Conservation (phyloP, 495 filamentous ascomycete species). For the Cryomyces antarcticus region DNA sequence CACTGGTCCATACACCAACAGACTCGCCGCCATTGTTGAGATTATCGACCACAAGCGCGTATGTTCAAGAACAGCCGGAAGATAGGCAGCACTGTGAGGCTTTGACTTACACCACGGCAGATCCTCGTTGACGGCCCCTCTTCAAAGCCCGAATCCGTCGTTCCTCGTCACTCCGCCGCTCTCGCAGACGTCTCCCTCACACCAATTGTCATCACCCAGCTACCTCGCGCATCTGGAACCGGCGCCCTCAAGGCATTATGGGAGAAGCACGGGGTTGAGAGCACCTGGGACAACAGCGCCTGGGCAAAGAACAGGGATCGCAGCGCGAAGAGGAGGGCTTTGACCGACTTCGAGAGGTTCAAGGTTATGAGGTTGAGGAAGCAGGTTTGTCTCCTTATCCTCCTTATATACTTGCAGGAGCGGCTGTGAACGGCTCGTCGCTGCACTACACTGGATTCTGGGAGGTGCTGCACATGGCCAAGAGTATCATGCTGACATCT, state of each 20-base stretch:
- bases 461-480: neutral
- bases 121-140: conserved; percentile 89
- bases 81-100: conserved; percentile 4
- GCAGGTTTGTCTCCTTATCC: conserved; percentile 40
- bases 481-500: conserved; percentile 6
- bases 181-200: conserved; percentile 75
- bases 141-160: conserved; percentile 41
- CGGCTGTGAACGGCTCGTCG: no score
- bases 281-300: conserved; percentile 70
- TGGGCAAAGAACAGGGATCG: conserved; percentile 79
- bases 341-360: conserved; percentile 99
- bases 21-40: conserved; percentile 86
- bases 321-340: conserved; percentile 63
- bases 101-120: conserved; percentile 32
- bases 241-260: conserved; percentile 65
- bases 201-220: conserved; percentile 67
- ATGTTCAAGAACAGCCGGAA: conserved; percentile 27
- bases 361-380: conserved; percentile 96
- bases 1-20: conserved; percentile 54
- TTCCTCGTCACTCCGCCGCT: conserved; percentile 64
- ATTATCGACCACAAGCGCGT: conserved; percentile 99
- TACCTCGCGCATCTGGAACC: conserved; percentile 70
- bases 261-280: conserved; percentile 71
- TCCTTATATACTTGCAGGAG: neutral
- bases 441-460: neutral